These are phyloP conservation scores for Triadica sebifera DNA, from an alignment of 345 rosid genomes.

Conservation along the genomic window DNA sequence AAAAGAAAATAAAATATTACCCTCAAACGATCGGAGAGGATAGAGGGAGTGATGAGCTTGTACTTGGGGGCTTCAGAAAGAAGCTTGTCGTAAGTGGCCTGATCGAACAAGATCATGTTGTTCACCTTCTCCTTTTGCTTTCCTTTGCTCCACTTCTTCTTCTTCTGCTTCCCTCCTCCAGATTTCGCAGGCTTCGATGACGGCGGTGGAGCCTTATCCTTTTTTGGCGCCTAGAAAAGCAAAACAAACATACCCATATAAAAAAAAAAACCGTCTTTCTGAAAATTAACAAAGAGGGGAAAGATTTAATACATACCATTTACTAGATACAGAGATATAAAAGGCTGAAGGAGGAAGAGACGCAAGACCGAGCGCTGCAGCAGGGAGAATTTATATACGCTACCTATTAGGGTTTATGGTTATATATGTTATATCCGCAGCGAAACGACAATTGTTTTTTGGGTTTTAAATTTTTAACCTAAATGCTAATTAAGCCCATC, in stretches of 20 bases:
- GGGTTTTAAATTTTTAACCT: not conserved
- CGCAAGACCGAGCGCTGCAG: too few relatives aligned
- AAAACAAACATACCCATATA: not conserved
- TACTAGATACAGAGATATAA: not conserved
- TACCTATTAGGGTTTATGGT: not conserved
- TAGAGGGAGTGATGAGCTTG: constrained; percentile 36
- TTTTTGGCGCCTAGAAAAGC: constrained; percentile 44
- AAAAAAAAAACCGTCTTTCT: not conserved
- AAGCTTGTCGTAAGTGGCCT: constrained; percentile 34
- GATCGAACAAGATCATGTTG: constrained; percentile 35
- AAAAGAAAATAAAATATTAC: not conserved
- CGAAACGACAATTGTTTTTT: not conserved
- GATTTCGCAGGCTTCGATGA: constrained; percentile 56
- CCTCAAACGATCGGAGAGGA: constrained; percentile 32
- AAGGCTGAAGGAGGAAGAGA: not conserved
- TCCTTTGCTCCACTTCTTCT: constrained; percentile 46
- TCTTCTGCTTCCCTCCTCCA: constrained; percentile 57
- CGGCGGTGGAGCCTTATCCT: constrained; percentile 52
- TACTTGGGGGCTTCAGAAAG: constrained; percentile 30
- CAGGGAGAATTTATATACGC: not conserved
- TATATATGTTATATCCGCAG: too few relatives aligned
- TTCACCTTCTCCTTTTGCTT: constrained; percentile 39
- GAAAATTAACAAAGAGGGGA: not conserved
- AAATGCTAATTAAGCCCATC: not conserved
- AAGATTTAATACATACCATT: not conserved